Evolutionary conservation across 805 yeast species (phyloP), one percentile per base, ranked within the genome.

Genomic region (Cyberlindnera suaveolens): DNA sequence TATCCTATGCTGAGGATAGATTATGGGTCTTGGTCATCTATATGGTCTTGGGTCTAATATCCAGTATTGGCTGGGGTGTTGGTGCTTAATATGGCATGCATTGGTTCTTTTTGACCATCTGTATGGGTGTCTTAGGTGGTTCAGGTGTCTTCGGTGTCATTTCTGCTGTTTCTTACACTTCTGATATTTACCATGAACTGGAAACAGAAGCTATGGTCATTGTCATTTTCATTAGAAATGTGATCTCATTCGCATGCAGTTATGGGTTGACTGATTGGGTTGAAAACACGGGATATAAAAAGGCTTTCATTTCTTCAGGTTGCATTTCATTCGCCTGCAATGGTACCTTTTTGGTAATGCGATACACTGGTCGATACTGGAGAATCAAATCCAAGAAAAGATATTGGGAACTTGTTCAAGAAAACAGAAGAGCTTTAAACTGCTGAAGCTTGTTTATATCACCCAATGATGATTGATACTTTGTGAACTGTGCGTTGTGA

Each of bases 231-330:
- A 71, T 78, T 43, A 68, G 85, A 58, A 78, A 78, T 56, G 62
- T 73, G 15, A 72, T 79, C 71, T 73, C 77, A 14, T 80, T 80
- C 54, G 81, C 76, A 3, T 71, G 76, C 58, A 74, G 72, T 39
- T 80, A 79, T 46, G 84, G 80, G 19, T 69, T 77, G 46, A 77
- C 80, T 3, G 75, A 78, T 15, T 80, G 83, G 79, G 64, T 78
- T 31, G 60, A 53, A 3, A 67, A 72, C 48, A 60, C 67, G 40
- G 85, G 85, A 1, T 63, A 68, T 42, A 77, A 77, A 50, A 72
- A 78, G 51, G 69, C 80, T n/a, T 79, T 78, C 48, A 70, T 79
- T 38, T 72, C 77, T 1, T 74, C 79, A 11, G 82, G 77, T 1
- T 72, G 73, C 42, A 67, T 77, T 49, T 68, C 75, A 41, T 57